Conservation (phyloP, 352 stramenopile species). For the Phytophthora cryptogea region DNA sequence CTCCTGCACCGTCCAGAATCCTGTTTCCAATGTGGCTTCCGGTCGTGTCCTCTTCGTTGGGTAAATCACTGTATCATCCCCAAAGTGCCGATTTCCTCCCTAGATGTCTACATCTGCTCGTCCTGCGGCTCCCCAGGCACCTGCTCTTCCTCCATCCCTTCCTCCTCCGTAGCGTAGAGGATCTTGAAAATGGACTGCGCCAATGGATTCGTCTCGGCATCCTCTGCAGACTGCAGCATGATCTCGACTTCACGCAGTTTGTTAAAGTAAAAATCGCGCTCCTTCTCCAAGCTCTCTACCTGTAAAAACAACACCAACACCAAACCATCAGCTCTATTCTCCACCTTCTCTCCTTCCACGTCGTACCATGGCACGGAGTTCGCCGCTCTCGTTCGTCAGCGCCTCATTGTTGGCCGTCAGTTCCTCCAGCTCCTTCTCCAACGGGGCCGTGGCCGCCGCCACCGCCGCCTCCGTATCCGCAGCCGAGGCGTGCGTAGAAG, state of each 20-base stretch:
- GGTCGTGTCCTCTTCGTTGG: too few relatives aligned
- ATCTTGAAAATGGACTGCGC: constrained; percentile 86
- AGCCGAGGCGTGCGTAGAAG: constrained; percentile 2
- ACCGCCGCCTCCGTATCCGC: constrained; percentile 36
- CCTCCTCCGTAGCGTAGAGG: constrained; percentile 80
- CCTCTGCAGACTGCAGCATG: constrained; percentile 87
- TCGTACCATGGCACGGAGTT: constrained; percentile 72
- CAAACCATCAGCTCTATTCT: constrained; percentile 4
- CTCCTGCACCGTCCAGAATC: not conserved
- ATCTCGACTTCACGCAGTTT: constrained; percentile 98
- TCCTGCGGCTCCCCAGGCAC: constrained; percentile 50
- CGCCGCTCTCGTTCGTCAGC: constrained; percentile 79
- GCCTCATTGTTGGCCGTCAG: constrained; percentile 64
- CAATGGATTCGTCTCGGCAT: constrained; percentile 58
- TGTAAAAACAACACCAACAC: constrained; percentile 23
- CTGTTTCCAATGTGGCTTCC: constrained; percentile 11
- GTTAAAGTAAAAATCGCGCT: constrained; percentile 99
- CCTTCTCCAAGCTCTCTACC: constrained; percentile 91
- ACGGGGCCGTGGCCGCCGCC: constrained; percentile 40
- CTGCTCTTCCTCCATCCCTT: constrained; percentile 50
- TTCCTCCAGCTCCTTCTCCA: constrained; percentile 82
- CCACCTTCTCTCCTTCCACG: not conserved
- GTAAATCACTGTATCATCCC: constrained; percentile 1
- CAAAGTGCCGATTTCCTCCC: not conserved
- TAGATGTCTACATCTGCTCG: constrained; percentile 48